phyloP scores from a whole-genome alignment of 2,329 filamentous ascomycete genomes.

The Penicillium sp. region DNA sequence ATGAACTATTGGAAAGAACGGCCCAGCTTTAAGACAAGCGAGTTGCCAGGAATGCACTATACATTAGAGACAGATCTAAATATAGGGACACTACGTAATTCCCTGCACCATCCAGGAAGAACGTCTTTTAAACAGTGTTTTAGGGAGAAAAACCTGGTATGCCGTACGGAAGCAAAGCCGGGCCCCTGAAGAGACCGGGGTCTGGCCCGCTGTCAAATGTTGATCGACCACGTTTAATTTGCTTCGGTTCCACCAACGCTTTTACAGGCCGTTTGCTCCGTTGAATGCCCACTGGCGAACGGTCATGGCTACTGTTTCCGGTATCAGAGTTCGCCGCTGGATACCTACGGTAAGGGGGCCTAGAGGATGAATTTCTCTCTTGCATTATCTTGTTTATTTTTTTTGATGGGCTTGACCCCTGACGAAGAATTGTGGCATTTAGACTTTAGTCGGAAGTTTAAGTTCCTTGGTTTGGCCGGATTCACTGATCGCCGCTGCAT shows the following conservation, averaged over 20 bases:
- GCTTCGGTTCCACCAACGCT: slow-evolving; percentile 9
- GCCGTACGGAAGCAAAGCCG: background rate
- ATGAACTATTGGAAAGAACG: background rate
- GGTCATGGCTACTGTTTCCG: background rate
- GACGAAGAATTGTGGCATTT: background rate
- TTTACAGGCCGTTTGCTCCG: background rate
- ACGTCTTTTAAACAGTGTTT: background rate
- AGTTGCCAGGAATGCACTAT: background rate
- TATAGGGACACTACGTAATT: background rate
- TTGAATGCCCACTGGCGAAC: background rate
- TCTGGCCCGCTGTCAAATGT: slow-evolving; percentile 15
- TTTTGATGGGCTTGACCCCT: background rate
- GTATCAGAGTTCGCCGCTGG: background rate
- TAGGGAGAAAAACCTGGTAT: background rate
- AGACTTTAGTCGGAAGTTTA: background rate
- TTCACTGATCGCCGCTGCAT: background rate
- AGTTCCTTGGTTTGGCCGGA: background rate
- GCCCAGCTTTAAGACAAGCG: background rate
- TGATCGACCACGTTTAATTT: slow-evolving; percentile 20
- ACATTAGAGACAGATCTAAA: background rate
- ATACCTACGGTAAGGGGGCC: background rate
- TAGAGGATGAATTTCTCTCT: background rate
- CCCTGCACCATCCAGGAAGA: background rate
- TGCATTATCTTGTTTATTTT: background rate
- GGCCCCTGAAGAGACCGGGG: background rate